Percentiles rank a stretch among this genome's conserved stretches.
These are phyloP conservation scores for Fusarium newnesense DNA, from an alignment of 2,329 filamentous ascomycete species.

Conservation along the genomic window DNA sequence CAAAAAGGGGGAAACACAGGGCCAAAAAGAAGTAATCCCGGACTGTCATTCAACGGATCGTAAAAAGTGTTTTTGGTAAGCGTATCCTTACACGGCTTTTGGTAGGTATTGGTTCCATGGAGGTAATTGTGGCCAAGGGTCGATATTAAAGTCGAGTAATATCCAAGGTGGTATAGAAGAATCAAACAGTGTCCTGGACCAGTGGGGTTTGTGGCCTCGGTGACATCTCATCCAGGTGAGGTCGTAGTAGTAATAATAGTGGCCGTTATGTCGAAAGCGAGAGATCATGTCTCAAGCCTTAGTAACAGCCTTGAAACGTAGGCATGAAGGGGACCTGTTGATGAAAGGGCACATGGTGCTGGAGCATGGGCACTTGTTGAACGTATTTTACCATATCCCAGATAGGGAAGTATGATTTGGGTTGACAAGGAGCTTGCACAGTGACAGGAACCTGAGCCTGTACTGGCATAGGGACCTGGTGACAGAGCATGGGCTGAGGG, in stretches of 20 bases:
- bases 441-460: conserved; percentile 52
- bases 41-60: conserved; percentile 42
- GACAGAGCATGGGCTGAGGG: conserved; percentile 45
- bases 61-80: conserved; percentile 36
- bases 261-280: conserved; percentile 1
- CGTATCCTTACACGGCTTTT: conserved; percentile 40
- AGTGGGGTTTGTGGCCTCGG: conserved; percentile 21
- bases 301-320: conserved; percentile 64
- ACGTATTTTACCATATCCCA: conserved; percentile 66
- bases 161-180: conserved; percentile 32
- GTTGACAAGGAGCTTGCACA: conserved; percentile 52
- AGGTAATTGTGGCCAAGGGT: conserved; percentile 21
- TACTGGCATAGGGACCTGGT: conserved; percentile 44
- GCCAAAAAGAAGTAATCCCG: conserved; percentile 38
- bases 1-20: conserved; percentile 32
- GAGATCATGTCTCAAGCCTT: conserved; percentile 16
- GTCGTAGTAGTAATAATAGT: conserved; percentile 9
- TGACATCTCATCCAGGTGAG: conserved; percentile 35
- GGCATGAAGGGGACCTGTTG: conserved; percentile 63
- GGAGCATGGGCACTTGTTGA: conserved; percentile 59
- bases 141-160: conserved; percentile 39
- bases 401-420: conserved; percentile 61
- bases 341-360: conserved; percentile 62
- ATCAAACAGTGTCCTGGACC: conserved; percentile 31
- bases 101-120: conserved; percentile 11